Percentiles rank a stretch among this genome's conserved stretches.
Conservation (phyloP, 176 grass and related monocot species). For the Zoysia pacifica region DNA sequence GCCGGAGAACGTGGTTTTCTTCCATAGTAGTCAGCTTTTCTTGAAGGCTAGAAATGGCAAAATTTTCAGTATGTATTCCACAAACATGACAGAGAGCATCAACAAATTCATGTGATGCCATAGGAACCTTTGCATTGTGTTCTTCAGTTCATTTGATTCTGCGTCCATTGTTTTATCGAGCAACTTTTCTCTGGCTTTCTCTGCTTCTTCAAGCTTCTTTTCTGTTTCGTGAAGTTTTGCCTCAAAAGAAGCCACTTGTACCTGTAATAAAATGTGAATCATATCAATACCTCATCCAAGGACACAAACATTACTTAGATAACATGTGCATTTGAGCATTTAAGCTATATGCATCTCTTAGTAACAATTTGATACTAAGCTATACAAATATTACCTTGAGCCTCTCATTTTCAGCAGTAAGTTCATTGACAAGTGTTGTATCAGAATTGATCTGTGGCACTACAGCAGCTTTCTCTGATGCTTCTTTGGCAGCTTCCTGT, state of each 20-base stretch:
- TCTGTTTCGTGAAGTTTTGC: constrained; percentile 77
- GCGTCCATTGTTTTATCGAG: constrained; percentile 60
- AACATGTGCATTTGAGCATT: constrained; percentile 1
- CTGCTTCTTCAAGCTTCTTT: constrained; percentile 74
- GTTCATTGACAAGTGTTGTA: constrained; percentile 56
- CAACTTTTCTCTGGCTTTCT: constrained; percentile 55
- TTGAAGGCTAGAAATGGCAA: constrained; percentile 67
- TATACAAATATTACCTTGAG: constrained; percentile 58
- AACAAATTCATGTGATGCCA: constrained; percentile 24
- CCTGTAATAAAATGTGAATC: constrained; percentile 40
- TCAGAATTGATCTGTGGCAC: constrained; percentile 66
- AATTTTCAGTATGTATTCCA: constrained; percentile 27
- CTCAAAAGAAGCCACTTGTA: constrained; percentile 70
- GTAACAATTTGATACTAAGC: background rate
- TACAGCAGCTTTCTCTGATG: constrained; percentile 59
- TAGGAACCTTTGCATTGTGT: constrained; percentile 78
- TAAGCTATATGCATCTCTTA: background rate
- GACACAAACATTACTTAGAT: constrained; percentile 21
- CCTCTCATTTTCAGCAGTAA: constrained; percentile 78
- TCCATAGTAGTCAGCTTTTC: constrained; percentile 76
- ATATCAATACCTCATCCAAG: background rate
- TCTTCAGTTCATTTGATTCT: constrained; percentile 70
- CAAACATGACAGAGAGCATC: constrained; percentile 13
- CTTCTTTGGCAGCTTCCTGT: constrained; percentile 54
- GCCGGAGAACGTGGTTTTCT: constrained; percentile 77